Percentiles rank a stretch among this genome's conserved stretches.
Evolutionary conservation across 257 asterid genomes (phyloP).

Genomic region (Anisodus tanguticus): DNA sequence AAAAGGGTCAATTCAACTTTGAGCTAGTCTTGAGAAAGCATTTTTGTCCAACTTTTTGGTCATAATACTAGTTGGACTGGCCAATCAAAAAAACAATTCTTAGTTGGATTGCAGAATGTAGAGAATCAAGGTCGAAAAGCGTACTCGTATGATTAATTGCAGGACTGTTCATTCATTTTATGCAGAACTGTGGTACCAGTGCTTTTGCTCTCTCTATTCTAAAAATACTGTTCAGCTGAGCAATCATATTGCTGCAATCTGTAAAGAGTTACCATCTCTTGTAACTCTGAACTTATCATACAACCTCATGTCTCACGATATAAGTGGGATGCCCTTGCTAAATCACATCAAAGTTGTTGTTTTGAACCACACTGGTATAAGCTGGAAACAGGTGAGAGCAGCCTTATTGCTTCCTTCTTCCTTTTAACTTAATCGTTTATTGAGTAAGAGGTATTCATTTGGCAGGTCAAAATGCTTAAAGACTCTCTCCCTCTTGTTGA

Average conservation of each 20-base stretch:
- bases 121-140: not conserved
- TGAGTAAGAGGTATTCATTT: slow-evolving; percentile 30
- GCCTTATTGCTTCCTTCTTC: slow-evolving; percentile 28
- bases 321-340: slow-evolving; percentile 55
- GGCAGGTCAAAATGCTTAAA: slow-evolving; percentile 82
- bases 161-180: slow-evolving; percentile 8
- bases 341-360: slow-evolving; percentile 66
- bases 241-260: slow-evolving; percentile 53
- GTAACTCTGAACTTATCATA: slow-evolving; percentile 71
- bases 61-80: not conserved
- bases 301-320: slow-evolving; percentile 61
- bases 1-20: not conserved
- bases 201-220: not conserved
- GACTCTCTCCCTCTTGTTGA: slow-evolving; percentile 65
- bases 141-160: slow-evolving; percentile 5
- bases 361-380: slow-evolving; percentile 77
- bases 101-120: slow-evolving; percentile 1
- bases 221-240: not conserved
- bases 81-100: too few species aligned
- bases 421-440: slow-evolving; percentile 20
- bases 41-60: slow-evolving; percentile 4
- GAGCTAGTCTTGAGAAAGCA: slow-evolving; percentile 21
- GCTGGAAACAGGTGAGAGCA: slow-evolving; percentile 74
- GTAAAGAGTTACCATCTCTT: slow-evolving; percentile 72
- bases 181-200: not conserved